phyloP scores from a whole-genome alignment of 78 protist genomes.

The Diacronema lutheri region DNA sequence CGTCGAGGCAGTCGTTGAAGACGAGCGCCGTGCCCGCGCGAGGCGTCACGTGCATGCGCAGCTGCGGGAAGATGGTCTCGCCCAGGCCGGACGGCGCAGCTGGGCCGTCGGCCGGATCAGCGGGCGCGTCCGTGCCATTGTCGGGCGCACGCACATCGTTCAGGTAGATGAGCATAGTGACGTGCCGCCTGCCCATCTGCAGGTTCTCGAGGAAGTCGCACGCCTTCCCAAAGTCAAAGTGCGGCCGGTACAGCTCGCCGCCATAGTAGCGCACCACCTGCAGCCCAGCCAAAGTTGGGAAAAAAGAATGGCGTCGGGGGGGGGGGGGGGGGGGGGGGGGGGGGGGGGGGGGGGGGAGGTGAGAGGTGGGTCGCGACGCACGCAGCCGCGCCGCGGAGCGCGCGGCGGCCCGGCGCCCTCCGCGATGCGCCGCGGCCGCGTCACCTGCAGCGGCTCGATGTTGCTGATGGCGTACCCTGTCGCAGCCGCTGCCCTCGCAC shows the following conservation, averaged over 20 bases:
- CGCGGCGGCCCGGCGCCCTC: too few relatives aligned
- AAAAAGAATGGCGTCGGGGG: background rate
- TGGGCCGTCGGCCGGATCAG: too few relatives aligned
- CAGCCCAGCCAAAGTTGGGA: background rate
- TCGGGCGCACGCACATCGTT: too few relatives aligned
- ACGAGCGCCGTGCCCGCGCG: background rate
- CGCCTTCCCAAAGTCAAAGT: background rate
- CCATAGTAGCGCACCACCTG: background rate
- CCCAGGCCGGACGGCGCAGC: too few relatives aligned
- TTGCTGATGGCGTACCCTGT: too few relatives aligned
- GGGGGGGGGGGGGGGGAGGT: background rate
- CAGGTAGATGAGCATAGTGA: constrained; percentile 3
- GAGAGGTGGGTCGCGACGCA: background rate
- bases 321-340: background rate
- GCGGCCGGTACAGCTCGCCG: background rate
- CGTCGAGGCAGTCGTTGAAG: background rate
- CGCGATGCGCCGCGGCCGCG: too few relatives aligned
- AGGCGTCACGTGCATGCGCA: background rate
- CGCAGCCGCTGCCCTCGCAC: too few relatives aligned
- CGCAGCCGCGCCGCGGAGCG: too few relatives aligned
- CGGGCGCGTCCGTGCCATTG: too few relatives aligned
- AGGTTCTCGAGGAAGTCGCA: constrained; percentile 22
- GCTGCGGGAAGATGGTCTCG: background rate
- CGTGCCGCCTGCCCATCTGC: background rate
- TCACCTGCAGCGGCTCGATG: too few relatives aligned